Evolutionary conservation across 1,284 basidiomycete genomes (phyloP), one percentile per base, ranked within the genome.

Genomic region (Melanopsichium pennsylvanicum): DNA sequence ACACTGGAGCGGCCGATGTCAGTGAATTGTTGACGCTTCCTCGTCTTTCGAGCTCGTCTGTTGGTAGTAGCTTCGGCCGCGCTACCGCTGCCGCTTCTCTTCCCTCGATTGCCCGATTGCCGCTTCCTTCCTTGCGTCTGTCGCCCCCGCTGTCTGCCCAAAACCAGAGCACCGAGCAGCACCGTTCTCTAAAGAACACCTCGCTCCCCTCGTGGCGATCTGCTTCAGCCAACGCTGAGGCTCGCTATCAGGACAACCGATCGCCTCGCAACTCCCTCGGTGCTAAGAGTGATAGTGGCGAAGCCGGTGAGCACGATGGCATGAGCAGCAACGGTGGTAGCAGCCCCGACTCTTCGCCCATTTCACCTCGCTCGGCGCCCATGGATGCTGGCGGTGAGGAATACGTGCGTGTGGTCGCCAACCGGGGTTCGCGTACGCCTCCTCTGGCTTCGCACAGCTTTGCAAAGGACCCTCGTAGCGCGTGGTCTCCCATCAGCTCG

Each of bases 121-220:
- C 67, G 7, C 48, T 70, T 22, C 60, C 67, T 7, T 47, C 51
- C 37, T 48, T 70, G 40, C 60, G 67, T 19, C 60, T 70, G 9
- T 64, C 67, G 48, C 60, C 60, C 9, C 41, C 60, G 34, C 45
- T 51, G 26, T 50, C 55, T 32, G 41, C 47, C 16, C 41, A 45
- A 4, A 21, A 46, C 29, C 32, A 32, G 25, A 27, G 35, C 32
- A 12, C 37, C 11, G 52, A 55, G 32, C 31, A 41, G 39, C 57
- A 32, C 19, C 44, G 49, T n/a, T 51, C 48, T 18, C 44, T 49
- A 19, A 39, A 51, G 16, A 29, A n/a, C n/a, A 34, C 35, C 33
- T 32, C 37, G 25, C 22, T 25, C 4, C 16, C 43, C 11, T 38
- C 47, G 25, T 58, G 56, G 55, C 50, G 51, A n/a, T 54, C 56